Evolutionary conservation across 305 asterid genomes (phyloP).

Genomic region (Lippia alba): DNA sequence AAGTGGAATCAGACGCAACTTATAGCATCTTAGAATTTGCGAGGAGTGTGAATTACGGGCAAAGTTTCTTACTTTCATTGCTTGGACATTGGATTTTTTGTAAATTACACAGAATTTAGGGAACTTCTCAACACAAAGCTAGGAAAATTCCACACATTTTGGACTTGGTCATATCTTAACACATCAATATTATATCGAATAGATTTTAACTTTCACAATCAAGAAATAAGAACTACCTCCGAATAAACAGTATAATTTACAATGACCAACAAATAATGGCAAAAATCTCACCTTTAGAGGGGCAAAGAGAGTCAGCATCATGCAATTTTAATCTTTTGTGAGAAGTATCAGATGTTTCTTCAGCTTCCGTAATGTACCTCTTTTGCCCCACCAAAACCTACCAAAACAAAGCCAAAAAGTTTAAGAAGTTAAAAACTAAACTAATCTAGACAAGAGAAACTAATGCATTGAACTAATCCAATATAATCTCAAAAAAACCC

Average conservation of each 20-base stretch:
- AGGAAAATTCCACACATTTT: not conserved
- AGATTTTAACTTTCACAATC: not conserved
- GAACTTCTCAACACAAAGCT: not conserved
- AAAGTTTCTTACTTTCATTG: not conserved
- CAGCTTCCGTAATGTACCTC: constrained; percentile 44
- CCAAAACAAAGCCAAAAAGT: constrained; percentile 25
- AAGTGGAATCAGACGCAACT: too few species aligned
- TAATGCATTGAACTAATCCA: constrained; percentile 2
- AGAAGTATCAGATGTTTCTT: constrained; percentile 48
- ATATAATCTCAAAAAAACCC: constrained; percentile 20
- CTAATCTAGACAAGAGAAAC: not conserved
- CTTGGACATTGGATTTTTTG: not conserved
- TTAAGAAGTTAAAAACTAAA: not conserved
- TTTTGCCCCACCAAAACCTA: constrained; percentile 53
- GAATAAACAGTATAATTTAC: constrained; percentile 30
- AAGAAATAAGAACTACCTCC: not conserved
- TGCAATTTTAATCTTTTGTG: constrained; percentile 56
- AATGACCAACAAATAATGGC: constrained; percentile 1
- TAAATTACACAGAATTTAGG: not conserved
- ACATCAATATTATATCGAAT: not conserved
- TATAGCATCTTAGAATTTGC: too few species aligned
- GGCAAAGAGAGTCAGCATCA: constrained; percentile 52
- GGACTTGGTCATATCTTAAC: not conserved
- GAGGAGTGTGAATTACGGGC: not conserved
- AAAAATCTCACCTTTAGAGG: constrained; percentile 48